Percentiles rank a stretch among this genome's conserved stretches.
Evolutionary conservation across 1,139 yeast genomes (phyloP).

Genomic region (Geotrichum australiense): DNA sequence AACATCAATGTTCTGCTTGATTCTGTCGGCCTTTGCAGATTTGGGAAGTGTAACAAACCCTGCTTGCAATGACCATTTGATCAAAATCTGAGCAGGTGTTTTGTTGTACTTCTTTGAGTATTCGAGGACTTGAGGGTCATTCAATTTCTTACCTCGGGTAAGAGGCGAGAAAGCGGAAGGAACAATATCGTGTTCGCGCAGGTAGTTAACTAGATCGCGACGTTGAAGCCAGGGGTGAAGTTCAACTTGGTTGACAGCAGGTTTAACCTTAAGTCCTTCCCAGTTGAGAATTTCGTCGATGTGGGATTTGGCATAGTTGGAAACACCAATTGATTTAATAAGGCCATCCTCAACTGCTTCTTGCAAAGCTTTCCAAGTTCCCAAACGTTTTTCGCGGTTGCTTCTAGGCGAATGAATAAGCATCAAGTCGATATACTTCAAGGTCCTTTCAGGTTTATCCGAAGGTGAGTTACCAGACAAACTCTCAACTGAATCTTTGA

Average conservation of each 20-base stretch:
- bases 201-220: constrained; percentile 49
- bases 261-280: constrained; percentile 42
- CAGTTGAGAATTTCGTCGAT: constrained; percentile 47
- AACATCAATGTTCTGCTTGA: constrained; percentile 42
- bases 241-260: constrained; percentile 71
- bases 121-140: constrained; percentile 36
- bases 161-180: constrained; percentile 75
- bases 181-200: constrained; percentile 46
- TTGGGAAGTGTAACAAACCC: constrained; percentile 64
- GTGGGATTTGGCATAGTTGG: constrained; percentile 55
- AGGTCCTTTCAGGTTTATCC: constrained; percentile 28
- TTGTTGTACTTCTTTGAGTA: constrained; percentile 37
- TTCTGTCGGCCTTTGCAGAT: constrained; percentile 48
- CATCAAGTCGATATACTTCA: constrained; percentile 44
- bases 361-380: constrained; percentile 41
- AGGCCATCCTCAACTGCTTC: constrained; percentile 37
- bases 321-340: constrained; percentile 66
- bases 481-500: constrained; percentile 40
- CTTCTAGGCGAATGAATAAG: constrained; percentile 37
- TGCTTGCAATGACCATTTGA: constrained; percentile 39
- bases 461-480: constrained; percentile 6
- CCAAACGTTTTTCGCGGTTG: constrained; percentile 27
- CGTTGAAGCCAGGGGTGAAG: constrained; percentile 73
- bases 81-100: constrained; percentile 47
- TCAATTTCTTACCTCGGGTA: constrained; percentile 30